Conservation (phyloP, 768 basidiomycete genomes). For the Xanthoconium stramineum region DNA sequence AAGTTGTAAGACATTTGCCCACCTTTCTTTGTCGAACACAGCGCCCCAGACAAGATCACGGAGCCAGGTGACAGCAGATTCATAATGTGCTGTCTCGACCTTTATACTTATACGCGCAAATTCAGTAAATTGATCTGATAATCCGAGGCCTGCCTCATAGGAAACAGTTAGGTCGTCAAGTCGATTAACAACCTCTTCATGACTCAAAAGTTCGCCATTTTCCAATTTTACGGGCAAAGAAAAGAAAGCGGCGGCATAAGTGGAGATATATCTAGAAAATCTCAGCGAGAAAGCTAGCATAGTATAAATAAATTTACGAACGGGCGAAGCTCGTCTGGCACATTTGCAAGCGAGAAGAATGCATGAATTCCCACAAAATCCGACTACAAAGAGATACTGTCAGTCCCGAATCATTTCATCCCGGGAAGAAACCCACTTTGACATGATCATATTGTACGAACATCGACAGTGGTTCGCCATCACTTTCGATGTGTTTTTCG, state of each 20-base stretch:
- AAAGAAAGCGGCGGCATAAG: slow-evolving; percentile 85
- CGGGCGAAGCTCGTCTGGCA: slow-evolving; percentile 78
- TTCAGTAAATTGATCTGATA: slow-evolving; percentile 68
- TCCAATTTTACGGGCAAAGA: slow-evolving; percentile 74
- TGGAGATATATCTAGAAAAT: slow-evolving; percentile 60
- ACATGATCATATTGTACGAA: slow-evolving; percentile 95
- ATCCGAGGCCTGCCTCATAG: slow-evolving; percentile 71
- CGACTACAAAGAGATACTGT: slow-evolving; percentile 49
- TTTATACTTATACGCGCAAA: slow-evolving; percentile 73
- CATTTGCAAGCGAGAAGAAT: slow-evolving; percentile 68
- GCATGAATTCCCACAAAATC: slow-evolving; percentile 86
- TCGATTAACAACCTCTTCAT: slow-evolving; percentile 88
- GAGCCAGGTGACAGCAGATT: slow-evolving; percentile 81
- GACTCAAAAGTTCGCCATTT: slow-evolving; percentile 65
- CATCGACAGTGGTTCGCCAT: slow-evolving; percentile 72
- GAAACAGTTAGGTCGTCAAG: slow-evolving; percentile 90
- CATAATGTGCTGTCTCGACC: slow-evolving; percentile 80
- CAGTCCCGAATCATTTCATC: neutral
- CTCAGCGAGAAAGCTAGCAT: slow-evolving; percentile 1
- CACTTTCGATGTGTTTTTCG: slow-evolving; percentile 59
- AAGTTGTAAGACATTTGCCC: slow-evolving; percentile 11
- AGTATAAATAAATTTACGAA: slow-evolving; percentile 29
- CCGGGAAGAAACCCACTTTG: slow-evolving; percentile 46
- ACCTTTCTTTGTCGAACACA: slow-evolving; percentile 80
- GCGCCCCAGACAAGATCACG: slow-evolving; percentile 74